Evolutionary conservation across 2,329 filamentous ascomycete genomes (phyloP).

Genomic region (Trichoderma harzianum): DNA sequence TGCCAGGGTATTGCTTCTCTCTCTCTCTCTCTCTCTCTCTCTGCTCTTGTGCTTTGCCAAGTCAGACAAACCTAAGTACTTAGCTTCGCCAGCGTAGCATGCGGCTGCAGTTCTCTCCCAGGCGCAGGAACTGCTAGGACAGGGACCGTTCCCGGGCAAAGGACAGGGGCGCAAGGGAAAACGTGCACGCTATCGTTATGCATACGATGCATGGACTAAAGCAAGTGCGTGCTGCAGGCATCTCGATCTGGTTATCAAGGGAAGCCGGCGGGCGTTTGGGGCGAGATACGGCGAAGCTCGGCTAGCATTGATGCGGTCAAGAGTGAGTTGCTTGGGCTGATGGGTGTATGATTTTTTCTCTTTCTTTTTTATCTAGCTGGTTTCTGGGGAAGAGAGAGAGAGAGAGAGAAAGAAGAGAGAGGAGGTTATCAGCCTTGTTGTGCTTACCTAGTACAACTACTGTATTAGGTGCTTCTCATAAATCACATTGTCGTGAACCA

Average conservation of each 20-base stretch:
- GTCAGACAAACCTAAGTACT: background rate
- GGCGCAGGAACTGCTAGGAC: constrained; percentile 8
- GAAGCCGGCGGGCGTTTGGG: background rate
- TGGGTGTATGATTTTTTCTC: background rate
- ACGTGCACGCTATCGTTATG: constrained; percentile 17
- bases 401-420: background rate
- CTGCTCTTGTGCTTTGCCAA: background rate
- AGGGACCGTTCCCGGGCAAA: background rate
- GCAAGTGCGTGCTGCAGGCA: constrained; percentile 17
- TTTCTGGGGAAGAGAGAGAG: background rate
- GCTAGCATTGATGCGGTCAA: constrained; percentile 17
- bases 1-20: background rate
- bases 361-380: background rate
- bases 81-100: background rate
- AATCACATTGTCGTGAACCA: background rate
- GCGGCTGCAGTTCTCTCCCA: background rate
- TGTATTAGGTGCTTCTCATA: background rate
- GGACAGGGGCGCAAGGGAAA: background rate
- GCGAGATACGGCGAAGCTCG: constrained; percentile 2
- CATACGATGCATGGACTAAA: constrained; percentile 16
- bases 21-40: no score
- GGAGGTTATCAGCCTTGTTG: background rate
- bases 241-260: constrained; percentile 17
- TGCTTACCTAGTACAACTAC: background rate
- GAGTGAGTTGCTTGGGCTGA: background rate